Base-by-base conservation (phyloP, 495 filamentous ascomycete genomes). In the Rhypophila decipiens region DNA sequence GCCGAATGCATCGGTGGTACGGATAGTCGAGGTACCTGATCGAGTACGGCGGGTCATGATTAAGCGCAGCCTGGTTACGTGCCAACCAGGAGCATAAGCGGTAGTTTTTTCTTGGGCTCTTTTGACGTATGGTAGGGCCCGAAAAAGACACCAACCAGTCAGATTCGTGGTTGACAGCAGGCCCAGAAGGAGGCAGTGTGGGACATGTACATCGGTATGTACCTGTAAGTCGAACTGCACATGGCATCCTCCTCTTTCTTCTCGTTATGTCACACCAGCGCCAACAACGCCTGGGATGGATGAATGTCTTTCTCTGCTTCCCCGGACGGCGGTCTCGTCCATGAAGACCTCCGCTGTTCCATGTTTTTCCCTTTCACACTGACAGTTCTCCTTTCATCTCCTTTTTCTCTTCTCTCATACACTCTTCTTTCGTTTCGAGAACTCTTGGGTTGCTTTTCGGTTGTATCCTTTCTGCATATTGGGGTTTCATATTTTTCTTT, bases 401-500 rank as follows among this genome's bases (percentile, higher is more conserved):
- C 13, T 39, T 31, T 22, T 21, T 23, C 13, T 46, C 18, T 12
- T 37, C 18, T 9, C 5, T 24, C 50, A 49, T 35, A 22, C 46
- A 39, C 54, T 51, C 51, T 52, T 48, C 61, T 51, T 35, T 45
- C 23, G 42, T n/a, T n/a, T n/a, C n/a, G n/a, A n/a, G n/a, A n/a
- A 24, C 15, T 52, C 40, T 49, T 34, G 29, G 50, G 49, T 44
- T 51, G 22, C 36, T 27, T 59, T 55, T 45, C 50, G 39, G 47
- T 56, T 55, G 47, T 55, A 43, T 55, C 39, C 52, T 59, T 52
- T 47, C 46, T 46, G 58, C 40, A 48, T 60, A 9, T 24, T 38
- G 36, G 10, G n/a, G 29, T 37, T 38, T 23, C 15, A 22, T 18
- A 15, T 39, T 21, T 44, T 22, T 31, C 29, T 13, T 37, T 24